Conservation (phyloP, 352 stramenopile species). For the Thalassiosira livingstoniorum region DNA sequence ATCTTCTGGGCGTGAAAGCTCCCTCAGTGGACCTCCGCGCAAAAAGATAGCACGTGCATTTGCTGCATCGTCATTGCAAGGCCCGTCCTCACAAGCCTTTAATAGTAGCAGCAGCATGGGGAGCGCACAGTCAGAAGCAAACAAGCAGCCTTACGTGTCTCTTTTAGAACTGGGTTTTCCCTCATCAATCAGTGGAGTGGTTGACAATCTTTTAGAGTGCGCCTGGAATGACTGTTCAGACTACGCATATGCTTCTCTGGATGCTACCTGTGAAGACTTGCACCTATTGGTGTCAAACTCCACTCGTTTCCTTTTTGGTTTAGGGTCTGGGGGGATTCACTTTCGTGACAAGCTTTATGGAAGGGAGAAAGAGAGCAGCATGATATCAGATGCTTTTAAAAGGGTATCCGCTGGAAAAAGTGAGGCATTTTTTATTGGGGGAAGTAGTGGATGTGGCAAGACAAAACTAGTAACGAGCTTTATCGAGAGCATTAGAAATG, state of each 20-base stretch:
- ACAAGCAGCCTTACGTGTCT: neutral
- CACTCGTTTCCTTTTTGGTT: slow-evolving; percentile 20
- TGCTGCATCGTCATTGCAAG: no score
- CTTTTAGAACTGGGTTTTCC: slow-evolving; percentile 36
- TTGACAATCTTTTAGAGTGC: slow-evolving; percentile 26
- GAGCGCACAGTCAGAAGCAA: neutral
- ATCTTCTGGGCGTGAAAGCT: neutral
- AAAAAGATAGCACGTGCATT: neutral
- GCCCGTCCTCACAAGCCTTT: no score
- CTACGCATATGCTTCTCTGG: slow-evolving; percentile 26
- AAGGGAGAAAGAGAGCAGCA: slow-evolving; percentile 18
- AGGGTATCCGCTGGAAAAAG: slow-evolving; percentile 36
- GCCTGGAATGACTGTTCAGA: neutral
- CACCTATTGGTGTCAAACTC: slow-evolving; percentile 33
- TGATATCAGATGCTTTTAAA: slow-evolving; percentile 43
- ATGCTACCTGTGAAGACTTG: slow-evolving; percentile 13
- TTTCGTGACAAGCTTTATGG: slow-evolving; percentile 26
- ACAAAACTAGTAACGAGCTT: slow-evolving; percentile 33
- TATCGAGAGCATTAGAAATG: slow-evolving; percentile 5
- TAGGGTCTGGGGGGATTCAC: neutral
- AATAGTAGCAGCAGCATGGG: neutral
- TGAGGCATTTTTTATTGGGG: slow-evolving; percentile 51
- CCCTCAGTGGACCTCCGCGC: neutral
- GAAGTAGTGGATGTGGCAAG: slow-evolving; percentile 45
- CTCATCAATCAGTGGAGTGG: slow-evolving; percentile 18